These are phyloP conservation scores for Tuber indicum DNA, from an alignment of 495 filamentous ascomycete species.

Conservation along the genomic window DNA sequence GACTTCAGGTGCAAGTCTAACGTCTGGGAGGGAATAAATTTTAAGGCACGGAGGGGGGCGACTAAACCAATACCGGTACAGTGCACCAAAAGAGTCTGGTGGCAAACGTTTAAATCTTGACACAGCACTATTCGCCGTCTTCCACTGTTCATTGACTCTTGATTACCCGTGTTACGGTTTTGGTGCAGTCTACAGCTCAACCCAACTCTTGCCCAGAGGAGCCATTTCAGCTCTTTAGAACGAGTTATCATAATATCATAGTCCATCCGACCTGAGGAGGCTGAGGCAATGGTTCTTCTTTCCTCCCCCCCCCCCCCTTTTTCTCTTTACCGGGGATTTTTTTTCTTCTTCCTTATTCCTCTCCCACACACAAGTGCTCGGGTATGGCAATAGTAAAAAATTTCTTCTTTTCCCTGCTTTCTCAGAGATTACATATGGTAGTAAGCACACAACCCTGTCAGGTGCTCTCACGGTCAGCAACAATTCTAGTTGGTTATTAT, in stretches of 20 bases:
- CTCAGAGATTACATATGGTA: neutral
- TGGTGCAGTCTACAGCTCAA: neutral
- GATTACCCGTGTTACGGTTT: neutral
- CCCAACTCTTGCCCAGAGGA: neutral
- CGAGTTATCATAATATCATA: neutral
- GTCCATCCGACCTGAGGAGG: neutral
- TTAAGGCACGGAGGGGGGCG: too few species aligned
- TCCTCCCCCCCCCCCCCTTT: neutral
- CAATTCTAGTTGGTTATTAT: neutral
- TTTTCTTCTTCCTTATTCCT: neutral
- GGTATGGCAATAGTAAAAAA: too few species aligned
- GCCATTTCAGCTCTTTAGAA: neutral
- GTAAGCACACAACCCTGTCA: neutral
- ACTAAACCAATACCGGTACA: too few species aligned
- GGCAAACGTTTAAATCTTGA: too few species aligned
- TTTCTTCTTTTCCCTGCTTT: neutral
- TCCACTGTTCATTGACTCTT: too few species aligned
- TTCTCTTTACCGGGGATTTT: neutral
- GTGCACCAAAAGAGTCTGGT: too few species aligned
- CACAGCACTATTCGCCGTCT: too few species aligned
- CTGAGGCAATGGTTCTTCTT: neutral
- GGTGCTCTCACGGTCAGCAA: neutral
- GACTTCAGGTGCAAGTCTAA: neutral
- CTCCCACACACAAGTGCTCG: too few species aligned
- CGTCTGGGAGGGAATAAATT: too few species aligned